Conservation (phyloP, 1,284 basidiomycete genomes). For the Trichosporon inkin region DNA sequence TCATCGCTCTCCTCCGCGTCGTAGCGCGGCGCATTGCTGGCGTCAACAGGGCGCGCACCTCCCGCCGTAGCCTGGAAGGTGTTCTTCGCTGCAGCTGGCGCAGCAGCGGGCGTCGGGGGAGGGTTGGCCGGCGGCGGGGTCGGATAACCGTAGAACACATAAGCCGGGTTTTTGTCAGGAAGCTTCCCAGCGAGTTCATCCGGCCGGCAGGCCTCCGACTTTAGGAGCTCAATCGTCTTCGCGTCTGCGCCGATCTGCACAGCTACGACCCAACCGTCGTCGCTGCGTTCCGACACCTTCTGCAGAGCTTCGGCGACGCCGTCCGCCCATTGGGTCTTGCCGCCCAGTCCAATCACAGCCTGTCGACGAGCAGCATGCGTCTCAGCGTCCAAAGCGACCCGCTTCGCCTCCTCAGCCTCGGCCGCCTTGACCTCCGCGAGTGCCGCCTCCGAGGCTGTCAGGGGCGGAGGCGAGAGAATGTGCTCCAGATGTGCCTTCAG, state of each 20-base stretch:
- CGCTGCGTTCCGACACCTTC: conserved; percentile 56
- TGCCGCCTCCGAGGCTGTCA: conserved; percentile 74
- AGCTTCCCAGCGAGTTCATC: conserved; percentile 52
- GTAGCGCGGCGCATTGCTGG: conserved; percentile 19
- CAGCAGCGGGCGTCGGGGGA: conserved; percentile 15
- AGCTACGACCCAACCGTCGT: conserved; percentile 57
- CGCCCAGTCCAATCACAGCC: conserved; percentile 43
- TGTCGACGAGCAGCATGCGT: conserved; percentile 33
- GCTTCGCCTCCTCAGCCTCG: conserved; percentile 55
- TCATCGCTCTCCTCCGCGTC: conserved; percentile 14
- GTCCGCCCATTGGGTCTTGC: conserved; percentile 59
- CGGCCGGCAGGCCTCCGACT: conserved; percentile 39
- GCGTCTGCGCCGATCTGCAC: conserved; percentile 56
- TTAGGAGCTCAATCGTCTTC: conserved; percentile 32
- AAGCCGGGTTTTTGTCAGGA: conserved; percentile 51
- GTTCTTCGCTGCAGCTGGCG: conserved; percentile 28
- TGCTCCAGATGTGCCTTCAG: conserved; percentile 73
- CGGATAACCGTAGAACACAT: conserved; percentile 69
- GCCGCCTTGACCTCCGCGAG: conserved; percentile 68
- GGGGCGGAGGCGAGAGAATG: conserved; percentile 67
- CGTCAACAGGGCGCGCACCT: conserved; percentile 32
- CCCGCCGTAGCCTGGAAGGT: conserved; percentile 44
- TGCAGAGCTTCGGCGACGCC: conserved; percentile 63
- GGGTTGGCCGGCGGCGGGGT: conserved; percentile 46
- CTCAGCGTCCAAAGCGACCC: conserved; percentile 40